Evolutionary conservation across 1,284 basidiomycete species (phyloP).

Genomic region (Vanrija sp.): DNA sequence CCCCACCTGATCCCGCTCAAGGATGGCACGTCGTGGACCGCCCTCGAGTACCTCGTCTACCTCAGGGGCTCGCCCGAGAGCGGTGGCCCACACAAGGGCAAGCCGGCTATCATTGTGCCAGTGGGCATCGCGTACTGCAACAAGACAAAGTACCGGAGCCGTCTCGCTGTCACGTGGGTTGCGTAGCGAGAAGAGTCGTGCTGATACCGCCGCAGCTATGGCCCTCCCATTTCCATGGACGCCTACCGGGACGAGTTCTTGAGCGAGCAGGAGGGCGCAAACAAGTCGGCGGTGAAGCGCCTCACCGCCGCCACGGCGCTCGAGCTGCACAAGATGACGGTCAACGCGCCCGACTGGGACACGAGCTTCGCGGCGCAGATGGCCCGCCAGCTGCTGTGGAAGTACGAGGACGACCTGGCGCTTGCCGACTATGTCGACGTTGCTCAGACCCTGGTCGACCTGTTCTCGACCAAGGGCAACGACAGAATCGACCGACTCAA

Average conservation of each 20-base stretch:
- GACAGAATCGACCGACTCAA: slow-evolving; percentile 60
- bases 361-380: slow-evolving; percentile 78
- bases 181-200: background rate
- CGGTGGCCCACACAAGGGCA: slow-evolving; percentile 47
- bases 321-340: slow-evolving; percentile 68
- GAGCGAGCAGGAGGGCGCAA: slow-evolving; percentile 61
- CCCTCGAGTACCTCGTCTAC: slow-evolving; percentile 86
- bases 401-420: slow-evolving; percentile 65
- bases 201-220: slow-evolving; percentile 59
- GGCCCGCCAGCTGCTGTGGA: slow-evolving; percentile 86
- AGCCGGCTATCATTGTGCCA: slow-evolving; percentile 65
- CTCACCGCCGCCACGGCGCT: slow-evolving; percentile 71
- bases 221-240: slow-evolving; percentile 70
- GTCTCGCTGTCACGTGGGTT: slow-evolving; percentile 53
- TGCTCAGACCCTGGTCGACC: slow-evolving; percentile 84
- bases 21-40: slow-evolving; percentile 93
- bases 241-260: slow-evolving; percentile 74
- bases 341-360: slow-evolving; percentile 94
- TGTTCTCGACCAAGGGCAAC: slow-evolving; percentile 65
- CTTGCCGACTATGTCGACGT: slow-evolving; percentile 74
- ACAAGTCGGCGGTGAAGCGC: slow-evolving; percentile 78
- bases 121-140: slow-evolving; percentile 89
- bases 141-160: slow-evolving; percentile 87
- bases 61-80: slow-evolving; percentile 53
- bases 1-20: slow-evolving; percentile 90